A percentile compares a stretch with the other conserved stretches of the same genome.
Conservation (phyloP, 2,329 filamentous ascomycete species). For the Trichoderma atrobrunneum region DNA sequence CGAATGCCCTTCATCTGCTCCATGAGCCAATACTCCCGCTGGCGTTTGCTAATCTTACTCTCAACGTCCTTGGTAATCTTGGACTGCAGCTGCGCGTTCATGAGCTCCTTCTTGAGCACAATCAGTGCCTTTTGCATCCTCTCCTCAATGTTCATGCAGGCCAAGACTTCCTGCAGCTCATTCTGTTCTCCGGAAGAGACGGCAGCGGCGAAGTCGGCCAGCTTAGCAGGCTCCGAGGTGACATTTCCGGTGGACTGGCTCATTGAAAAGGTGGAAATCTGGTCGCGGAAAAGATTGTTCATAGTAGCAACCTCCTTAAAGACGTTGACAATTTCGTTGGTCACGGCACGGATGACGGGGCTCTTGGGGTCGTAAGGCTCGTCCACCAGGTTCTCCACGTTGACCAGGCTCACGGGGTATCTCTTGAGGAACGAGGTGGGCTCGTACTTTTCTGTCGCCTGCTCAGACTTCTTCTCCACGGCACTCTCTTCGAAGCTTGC, state of each 20-base stretch:
- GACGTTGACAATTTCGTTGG: conserved; percentile 97
- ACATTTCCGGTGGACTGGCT: conserved; percentile 94
- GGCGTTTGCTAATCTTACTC: conserved; percentile 93
- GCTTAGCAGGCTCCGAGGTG: conserved; percentile 87
- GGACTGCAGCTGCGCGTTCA: conserved; percentile 94
- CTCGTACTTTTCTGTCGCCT: conserved; percentile 63
- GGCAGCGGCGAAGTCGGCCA: conserved; percentile 95
- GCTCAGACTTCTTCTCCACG: conserved; percentile 57
- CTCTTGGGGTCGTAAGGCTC: conserved; percentile 89
- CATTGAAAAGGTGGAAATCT: conserved; percentile 96
- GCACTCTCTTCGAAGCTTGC: conserved; percentile 90
- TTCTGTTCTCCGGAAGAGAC: conserved; percentile 91
- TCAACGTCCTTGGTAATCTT: conserved; percentile 99
- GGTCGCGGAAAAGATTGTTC: conserved; percentile 93
- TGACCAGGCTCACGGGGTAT: conserved; percentile 89
- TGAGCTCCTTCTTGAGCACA: conserved; percentile 94
- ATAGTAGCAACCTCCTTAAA: conserved; percentile 95
- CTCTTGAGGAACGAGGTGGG: conserved; percentile 88
- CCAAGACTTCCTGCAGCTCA: conserved; percentile 88
- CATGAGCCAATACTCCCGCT: conserved; percentile 98
- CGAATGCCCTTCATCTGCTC: conserved; percentile 99
- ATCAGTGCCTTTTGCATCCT: conserved; percentile 87
- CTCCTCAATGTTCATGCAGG: conserved; percentile 86
- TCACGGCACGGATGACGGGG: conserved; percentile 83
- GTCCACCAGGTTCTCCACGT: conserved; percentile 88